These are phyloP conservation scores for Termitomyces heimii DNA, from an alignment of 768 basidiomycete species.

Conservation along the genomic window DNA sequence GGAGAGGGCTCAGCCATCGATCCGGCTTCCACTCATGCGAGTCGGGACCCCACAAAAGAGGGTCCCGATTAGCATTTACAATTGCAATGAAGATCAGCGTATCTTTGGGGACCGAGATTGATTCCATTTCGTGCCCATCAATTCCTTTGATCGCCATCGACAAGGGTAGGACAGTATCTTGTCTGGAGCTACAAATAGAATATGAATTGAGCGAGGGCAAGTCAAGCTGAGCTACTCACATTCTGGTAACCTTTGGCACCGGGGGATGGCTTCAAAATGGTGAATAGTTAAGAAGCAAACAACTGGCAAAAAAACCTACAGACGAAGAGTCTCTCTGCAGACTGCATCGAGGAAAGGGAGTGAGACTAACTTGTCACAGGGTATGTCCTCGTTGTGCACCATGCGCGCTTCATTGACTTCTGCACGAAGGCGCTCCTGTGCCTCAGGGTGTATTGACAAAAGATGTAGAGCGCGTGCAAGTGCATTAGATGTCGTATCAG, in stretches of 20 bases:
- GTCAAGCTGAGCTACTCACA: neutral
- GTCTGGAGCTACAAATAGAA: conserved; percentile 7
- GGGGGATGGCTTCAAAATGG: neutral
- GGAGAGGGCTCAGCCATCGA: conserved; percentile 30
- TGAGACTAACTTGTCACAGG: neutral
- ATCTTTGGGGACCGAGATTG: neutral
- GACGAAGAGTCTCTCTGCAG: conserved; percentile 2
- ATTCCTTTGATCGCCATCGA: conserved; percentile 18
- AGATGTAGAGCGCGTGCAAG: neutral
- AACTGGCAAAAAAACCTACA: conserved; percentile 12
- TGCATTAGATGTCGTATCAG: neutral
- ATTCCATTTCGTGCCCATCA: neutral
- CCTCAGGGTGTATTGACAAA: neutral
- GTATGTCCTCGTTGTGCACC: neutral
- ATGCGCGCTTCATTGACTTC: neutral
- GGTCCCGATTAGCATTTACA: conserved; percentile 14
- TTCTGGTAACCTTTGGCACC: conserved; percentile 10
- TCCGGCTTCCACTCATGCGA: conserved; percentile 11
- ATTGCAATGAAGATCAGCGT: conserved; percentile 21
- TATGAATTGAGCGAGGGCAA: neutral
- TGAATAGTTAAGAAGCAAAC: neutral
- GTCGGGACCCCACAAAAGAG: conserved; percentile 26
- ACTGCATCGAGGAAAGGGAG: neutral
- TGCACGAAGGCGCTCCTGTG: neutral
- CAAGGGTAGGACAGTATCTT: conserved; percentile 23